phyloP scores from a whole-genome alignment of 345 rosid genomes.

The Populus euphratica region DNA sequence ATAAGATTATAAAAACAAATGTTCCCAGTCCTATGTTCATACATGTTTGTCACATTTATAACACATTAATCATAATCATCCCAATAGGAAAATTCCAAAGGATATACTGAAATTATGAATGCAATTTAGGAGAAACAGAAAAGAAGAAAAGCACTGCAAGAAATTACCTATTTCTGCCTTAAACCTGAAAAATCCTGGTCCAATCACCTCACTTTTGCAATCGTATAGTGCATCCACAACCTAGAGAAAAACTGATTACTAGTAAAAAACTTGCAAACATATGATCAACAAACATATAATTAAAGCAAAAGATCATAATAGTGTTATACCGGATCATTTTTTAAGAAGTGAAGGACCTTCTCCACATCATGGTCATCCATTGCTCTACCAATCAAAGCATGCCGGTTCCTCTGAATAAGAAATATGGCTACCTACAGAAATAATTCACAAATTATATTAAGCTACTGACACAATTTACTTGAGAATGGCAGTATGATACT shows the following conservation, averaged over 20 bases:
- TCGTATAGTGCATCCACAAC: slow-evolving; percentile 92
- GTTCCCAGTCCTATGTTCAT: background rate
- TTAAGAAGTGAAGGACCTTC: slow-evolving; percentile 76
- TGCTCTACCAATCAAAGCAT: slow-evolving; percentile 97
- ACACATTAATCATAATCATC: no score
- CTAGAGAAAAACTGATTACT: slow-evolving; percentile 35
- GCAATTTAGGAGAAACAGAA: background rate
- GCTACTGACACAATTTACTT: no score
- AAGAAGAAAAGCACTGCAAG: background rate
- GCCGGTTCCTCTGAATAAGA: slow-evolving; percentile 96
- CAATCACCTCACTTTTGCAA: slow-evolving; percentile 99
- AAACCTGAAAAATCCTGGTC: slow-evolving; percentile 96
- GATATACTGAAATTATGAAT: no score
- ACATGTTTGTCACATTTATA: no score
- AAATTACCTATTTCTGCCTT: slow-evolving; percentile 93
- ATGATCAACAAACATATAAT: background rate
- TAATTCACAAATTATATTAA: background rate
- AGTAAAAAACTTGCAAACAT: background rate
- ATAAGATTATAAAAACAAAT: background rate
- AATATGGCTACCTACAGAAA: slow-evolving; percentile 79
- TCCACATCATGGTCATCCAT: slow-evolving; percentile 94
- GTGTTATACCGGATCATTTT: slow-evolving; percentile 73
- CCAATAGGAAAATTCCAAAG: no score
- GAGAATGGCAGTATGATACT: background rate
- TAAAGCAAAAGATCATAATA: slow-evolving; percentile 9